Evolutionary conservation across 2,329 filamentous ascomycete species (phyloP).

Genomic region (Stachybotrys chlorohalonatus): DNA sequence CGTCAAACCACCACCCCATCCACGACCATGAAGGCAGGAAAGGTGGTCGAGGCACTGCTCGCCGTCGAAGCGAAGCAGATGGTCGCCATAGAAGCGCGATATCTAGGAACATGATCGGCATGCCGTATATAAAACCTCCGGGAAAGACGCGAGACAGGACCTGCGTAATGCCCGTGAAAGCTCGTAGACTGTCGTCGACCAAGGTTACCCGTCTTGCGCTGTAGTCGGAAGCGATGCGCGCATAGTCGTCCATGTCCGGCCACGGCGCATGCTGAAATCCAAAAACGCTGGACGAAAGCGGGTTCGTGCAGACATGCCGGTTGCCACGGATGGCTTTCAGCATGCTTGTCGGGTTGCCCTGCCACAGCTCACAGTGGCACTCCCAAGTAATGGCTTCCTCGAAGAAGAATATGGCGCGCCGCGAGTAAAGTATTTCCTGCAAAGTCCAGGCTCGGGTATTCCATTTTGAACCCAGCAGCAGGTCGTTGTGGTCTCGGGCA

Average conservation of each 20-base stretch:
- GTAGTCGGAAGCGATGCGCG: conserved; percentile 33
- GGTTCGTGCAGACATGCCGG: conserved; percentile 20
- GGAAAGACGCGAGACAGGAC: conserved; percentile 30
- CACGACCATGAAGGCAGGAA: conserved; percentile 37
- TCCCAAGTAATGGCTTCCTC: conserved; percentile 34
- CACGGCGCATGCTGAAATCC: conserved; percentile 31
- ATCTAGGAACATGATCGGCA: conserved; percentile 37
- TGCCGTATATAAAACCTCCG: conserved; percentile 34
- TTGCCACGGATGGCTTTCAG: conserved; percentile 21
- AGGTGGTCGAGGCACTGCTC: conserved; percentile 24
- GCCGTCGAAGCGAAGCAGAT: conserved; percentile 29
- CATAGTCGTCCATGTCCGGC: conserved; percentile 37
- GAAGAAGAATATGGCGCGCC: conserved; percentile 33
- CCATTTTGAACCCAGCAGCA: conserved; percentile 29
- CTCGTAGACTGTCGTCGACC: conserved; percentile 32
- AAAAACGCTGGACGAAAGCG: conserved; percentile 21
- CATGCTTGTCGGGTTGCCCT: conserved; percentile 20
- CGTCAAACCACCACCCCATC: conserved; percentile 40
- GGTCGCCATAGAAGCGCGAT: conserved; percentile 35
- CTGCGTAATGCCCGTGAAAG: conserved; percentile 32
- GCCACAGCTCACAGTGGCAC: conserved; percentile 35
- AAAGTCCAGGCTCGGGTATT: conserved; percentile 33
- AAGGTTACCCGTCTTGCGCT: conserved; percentile 27
- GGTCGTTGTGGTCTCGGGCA: conserved; percentile 23
- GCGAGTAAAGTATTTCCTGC: conserved; percentile 32